phyloP scores from a whole-genome alignment of 2,329 filamentous ascomycete genomes.

The Colletotrichum tanaceti region DNA sequence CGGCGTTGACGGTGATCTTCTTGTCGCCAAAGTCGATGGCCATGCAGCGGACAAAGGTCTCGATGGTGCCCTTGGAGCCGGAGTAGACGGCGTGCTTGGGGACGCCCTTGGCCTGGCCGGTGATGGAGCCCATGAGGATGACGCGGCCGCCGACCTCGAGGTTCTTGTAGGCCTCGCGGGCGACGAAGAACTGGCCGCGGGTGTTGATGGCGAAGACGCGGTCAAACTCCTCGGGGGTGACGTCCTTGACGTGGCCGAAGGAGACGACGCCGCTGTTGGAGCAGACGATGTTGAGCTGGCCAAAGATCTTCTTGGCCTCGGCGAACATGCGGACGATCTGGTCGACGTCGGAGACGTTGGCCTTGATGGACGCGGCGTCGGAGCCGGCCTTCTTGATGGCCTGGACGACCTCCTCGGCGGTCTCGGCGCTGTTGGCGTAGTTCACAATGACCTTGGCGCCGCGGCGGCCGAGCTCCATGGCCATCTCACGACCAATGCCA shows the following conservation, averaged over 20 bases:
- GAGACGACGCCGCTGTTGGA: constrained; percentile 77
- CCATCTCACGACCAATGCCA: constrained; percentile 70
- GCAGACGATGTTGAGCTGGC: constrained; percentile 76
- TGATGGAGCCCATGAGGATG: constrained; percentile 80
- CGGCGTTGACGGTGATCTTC: constrained; percentile 74
- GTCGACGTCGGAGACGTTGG: constrained; percentile 73
- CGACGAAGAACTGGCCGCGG: constrained; percentile 78
- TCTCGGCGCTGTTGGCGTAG: constrained; percentile 67
- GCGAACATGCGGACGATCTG: constrained; percentile 74
- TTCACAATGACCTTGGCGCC: constrained; percentile 70
- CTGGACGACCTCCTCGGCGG: constrained; percentile 66
- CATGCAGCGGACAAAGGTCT: constrained; percentile 81
- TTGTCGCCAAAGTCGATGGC: constrained; percentile 76
- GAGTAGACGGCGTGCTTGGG: constrained; percentile 80
- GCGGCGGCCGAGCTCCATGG: constrained; percentile 65
- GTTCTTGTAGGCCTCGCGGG: constrained; percentile 76
- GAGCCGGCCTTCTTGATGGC: constrained; percentile 66
- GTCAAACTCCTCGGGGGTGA: constrained; percentile 77
- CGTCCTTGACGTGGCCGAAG: constrained; percentile 76
- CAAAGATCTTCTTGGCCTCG: constrained; percentile 71
- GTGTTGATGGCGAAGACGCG: constrained; percentile 77
- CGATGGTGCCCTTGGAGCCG: constrained; percentile 79
- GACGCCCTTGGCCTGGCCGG: constrained; percentile 73
- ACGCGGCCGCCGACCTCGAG: constrained; percentile 75
- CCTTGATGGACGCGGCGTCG: constrained; percentile 73